Conservation (phyloP, 805 yeast genomes). For the Vanderwaltozyma verrucispora region DNA sequence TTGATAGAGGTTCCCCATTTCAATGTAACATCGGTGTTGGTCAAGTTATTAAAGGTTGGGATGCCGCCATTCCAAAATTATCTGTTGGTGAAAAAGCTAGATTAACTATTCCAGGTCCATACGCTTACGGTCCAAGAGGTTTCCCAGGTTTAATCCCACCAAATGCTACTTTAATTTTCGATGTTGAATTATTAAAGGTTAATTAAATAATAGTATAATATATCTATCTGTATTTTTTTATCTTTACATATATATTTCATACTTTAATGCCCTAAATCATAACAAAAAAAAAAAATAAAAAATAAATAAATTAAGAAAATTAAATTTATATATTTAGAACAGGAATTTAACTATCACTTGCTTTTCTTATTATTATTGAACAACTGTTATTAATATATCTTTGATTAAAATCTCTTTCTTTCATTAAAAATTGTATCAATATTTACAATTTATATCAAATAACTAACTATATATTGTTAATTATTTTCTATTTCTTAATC, state of each 20-base stretch:
- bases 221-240: too few species aligned
- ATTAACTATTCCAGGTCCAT: constrained; percentile 83
- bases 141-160: constrained; percentile 97
- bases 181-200: constrained; percentile 56
- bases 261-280: too few species aligned
- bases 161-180: constrained; percentile 83
- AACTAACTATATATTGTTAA: background rate
- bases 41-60: constrained; percentile 96
- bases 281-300: too few species aligned
- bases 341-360: background rate
- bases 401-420: too few species aligned
- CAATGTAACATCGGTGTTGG: constrained; percentile 92
- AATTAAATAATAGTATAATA: constrained; percentile 16
- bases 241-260: background rate
- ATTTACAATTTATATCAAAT: too few species aligned
- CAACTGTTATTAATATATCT: too few species aligned
- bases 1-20: constrained; percentile 93
- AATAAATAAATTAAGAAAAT: background rate
- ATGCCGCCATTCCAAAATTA: constrained; percentile 83
- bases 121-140: constrained; percentile 91
- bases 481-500: constrained; percentile 22
- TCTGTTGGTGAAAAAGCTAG: constrained; percentile 90
- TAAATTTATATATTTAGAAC: too few species aligned
- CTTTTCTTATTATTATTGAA: background rate
- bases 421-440: too few species aligned